Base-by-base conservation (phyloP, 2,329 filamentous ascomycete genomes). In the Sporothrix pseudoabietina region DNA sequence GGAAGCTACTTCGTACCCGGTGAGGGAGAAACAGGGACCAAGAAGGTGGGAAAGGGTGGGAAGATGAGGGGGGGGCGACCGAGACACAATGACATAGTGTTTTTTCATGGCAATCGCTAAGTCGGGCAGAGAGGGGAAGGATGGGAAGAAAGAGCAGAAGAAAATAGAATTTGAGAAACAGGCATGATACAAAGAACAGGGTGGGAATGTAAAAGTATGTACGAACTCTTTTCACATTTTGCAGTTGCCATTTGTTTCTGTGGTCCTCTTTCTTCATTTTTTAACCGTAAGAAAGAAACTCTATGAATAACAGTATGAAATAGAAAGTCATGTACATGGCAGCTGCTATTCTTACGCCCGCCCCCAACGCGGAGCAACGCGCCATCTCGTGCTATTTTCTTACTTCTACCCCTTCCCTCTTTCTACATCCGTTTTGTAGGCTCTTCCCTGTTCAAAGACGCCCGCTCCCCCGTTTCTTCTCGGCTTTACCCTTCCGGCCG, bases 401-500 rank as follows among this genome's bases (percentile, higher is more conserved):
- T 22, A 54, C 52, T 26, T 26, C 22, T 59, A n/a, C 4, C 32
- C n/a, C 12, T 35, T 19, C 39, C 39, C 22, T 30, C 4, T 30
- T 39, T 30, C 16, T 59, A 30, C 39, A 41, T 41, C 10, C 26
- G 19, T 12, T 61, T 26, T 35, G n/a, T 7, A 39, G 32, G 8
- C 32, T 9, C 57, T 22, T 41, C 57, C 57, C 57, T 63, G 26
- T 32, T 26, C 26, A 14, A 2, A 57, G 22, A 16, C 26, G 26
- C 26, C 54, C 22, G 9, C 10, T 32, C 55, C 32, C 57, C 57
- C 57, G 26, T 26, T 1, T 14, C 26, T 9, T 6, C 35, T 63
- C 57, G 57, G 57, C 57, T 63, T 63, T 63, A 63, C 57, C 57
- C 57, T 63, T 63, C 57, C 57, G 57, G 57, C 57, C 57, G 57